A percentile compares a stretch with the other conserved stretches of the same genome.
phyloP scores from a whole-genome alignment of 2,329 filamentous ascomycete species.

The Cephalotrichum gorgonifer region DNA sequence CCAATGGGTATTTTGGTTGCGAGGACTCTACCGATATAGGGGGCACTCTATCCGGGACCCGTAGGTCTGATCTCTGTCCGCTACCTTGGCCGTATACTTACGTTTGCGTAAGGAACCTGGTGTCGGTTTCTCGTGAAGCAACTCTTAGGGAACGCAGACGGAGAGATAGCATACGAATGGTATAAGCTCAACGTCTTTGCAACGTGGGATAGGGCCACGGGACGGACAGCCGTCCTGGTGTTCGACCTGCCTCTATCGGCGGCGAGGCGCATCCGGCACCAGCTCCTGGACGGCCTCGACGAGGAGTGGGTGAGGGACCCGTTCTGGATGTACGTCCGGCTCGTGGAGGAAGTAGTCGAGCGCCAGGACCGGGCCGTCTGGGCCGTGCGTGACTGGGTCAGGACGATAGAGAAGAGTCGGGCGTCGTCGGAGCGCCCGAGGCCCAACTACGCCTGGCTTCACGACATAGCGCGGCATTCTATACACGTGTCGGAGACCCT shows the following conservation, averaged over 20 bases:
- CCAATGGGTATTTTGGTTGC: not conserved
- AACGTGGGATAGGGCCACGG: not conserved
- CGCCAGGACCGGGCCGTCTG: slow-evolving; percentile 27
- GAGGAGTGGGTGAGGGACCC: slow-evolving; percentile 14
- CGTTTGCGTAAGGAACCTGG: not conserved
- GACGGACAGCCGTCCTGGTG: not conserved
- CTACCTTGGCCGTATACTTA: not conserved
- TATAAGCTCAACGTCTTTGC: not conserved
- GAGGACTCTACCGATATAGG: not conserved
- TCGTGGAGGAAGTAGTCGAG: slow-evolving; percentile 19
- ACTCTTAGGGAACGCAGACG: not conserved
- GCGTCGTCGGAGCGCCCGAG: not conserved
- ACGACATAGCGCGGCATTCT: slow-evolving; percentile 31
- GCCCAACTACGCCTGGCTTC: slow-evolving; percentile 23
- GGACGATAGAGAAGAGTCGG: not conserved
- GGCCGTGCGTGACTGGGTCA: slow-evolving; percentile 13
- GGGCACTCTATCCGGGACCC: not conserved
- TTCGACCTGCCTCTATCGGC: not conserved
- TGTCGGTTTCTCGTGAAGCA: not conserved
- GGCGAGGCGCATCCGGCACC: not conserved
- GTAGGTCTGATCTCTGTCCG: not conserved
- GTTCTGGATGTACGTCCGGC: slow-evolving; percentile 23
- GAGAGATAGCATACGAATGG: not conserved
- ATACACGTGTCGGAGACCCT: slow-evolving; percentile 34
- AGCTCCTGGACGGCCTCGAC: not conserved